A percentile compares a stretch with the other conserved stretches of the same genome.
phyloP scores from a whole-genome alignment of 106 monocot species.

The Triglochin maritima region DNA sequence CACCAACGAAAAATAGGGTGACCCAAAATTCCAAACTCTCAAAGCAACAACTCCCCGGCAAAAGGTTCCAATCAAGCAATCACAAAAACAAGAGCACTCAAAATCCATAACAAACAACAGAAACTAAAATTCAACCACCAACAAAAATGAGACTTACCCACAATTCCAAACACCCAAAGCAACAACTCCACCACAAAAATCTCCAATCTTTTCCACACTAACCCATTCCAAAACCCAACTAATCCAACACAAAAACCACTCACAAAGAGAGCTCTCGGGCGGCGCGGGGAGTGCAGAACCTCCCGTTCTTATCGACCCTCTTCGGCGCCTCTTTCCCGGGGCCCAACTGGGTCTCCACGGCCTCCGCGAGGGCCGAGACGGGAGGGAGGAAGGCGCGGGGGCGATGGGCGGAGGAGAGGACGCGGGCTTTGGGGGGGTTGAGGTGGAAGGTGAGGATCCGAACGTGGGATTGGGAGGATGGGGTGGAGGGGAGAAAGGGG shows the following conservation, averaged over 20 bases:
- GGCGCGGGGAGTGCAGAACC: constrained; percentile 85
- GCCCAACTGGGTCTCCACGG: constrained; percentile 14
- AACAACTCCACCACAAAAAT: too few species aligned
- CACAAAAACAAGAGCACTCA: too few species aligned
- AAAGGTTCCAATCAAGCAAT: too few species aligned
- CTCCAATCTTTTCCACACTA: too few species aligned
- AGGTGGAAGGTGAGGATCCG: constrained; percentile 13
- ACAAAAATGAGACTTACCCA: too few species aligned
- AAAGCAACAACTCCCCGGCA: too few species aligned
- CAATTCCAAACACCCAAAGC: too few species aligned
- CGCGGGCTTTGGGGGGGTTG: constrained; percentile 12
- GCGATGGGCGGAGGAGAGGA: constrained; percentile 3
- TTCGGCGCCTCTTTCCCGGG: constrained; percentile 2
- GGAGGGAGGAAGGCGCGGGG: constrained; percentile 5
- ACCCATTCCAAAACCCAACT: too few species aligned
- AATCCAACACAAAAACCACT: constrained; percentile 15
- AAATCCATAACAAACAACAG: too few species aligned
- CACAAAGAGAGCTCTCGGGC: constrained; percentile 89
- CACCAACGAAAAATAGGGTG: too few species aligned
- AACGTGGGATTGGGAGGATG: constrained; percentile 10
- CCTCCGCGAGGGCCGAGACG: constrained; percentile 17
- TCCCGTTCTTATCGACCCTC: constrained; percentile 58
- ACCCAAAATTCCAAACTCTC: too few species aligned
- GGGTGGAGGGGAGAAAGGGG: constrained; percentile 18
- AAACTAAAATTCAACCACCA: too few species aligned